Percentiles rank a stretch among this genome's conserved stretches.
Evolutionary conservation across 2,329 filamentous ascomycete genomes (phyloP).

Genomic region (Phyllosticta citriasiana): DNA sequence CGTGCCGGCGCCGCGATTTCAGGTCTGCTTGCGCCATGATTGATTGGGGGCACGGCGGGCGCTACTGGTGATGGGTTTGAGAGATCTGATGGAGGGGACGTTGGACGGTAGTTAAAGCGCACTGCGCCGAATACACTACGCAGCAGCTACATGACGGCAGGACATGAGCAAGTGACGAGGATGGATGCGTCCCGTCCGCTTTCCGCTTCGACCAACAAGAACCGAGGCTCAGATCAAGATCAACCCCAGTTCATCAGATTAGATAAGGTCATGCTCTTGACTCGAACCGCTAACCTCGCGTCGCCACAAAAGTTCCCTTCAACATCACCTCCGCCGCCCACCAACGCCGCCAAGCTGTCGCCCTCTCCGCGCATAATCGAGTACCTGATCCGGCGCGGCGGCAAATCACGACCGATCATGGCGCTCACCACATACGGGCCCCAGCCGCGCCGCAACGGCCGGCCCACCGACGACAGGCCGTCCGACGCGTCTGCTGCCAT

Average conservation of each 20-base stretch:
- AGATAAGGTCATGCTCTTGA: conserved; percentile 1
- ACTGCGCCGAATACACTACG: background rate
- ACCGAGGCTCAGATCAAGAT: background rate
- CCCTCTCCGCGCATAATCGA: conserved; percentile 43
- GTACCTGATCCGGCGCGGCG: conserved; percentile 41
- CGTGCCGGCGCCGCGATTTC: conserved; percentile 54
- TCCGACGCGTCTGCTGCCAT: conserved; percentile 25
- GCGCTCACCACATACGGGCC: conserved; percentile 27
- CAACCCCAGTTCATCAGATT: conserved; percentile 1
- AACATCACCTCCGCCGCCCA: background rate
- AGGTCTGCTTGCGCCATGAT: conserved; percentile 11
- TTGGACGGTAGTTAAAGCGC: background rate
- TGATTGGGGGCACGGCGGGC: background rate
- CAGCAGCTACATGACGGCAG: background rate
- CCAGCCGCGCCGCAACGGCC: conserved; percentile 16
- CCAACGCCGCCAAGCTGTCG: conserved; percentile 27
- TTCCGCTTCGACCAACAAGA: background rate
- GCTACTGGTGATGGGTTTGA: no score
- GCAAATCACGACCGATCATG: conserved; percentile 32
- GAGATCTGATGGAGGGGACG: background rate
- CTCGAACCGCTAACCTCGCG: background rate
- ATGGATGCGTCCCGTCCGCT: background rate
- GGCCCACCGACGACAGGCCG: background rate
- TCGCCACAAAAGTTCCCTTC: conserved; percentile 1
- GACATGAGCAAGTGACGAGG: background rate